Evolutionary conservation across 2,329 filamentous ascomycete genomes (phyloP).

Genomic region (Xylaria arbuscula): DNA sequence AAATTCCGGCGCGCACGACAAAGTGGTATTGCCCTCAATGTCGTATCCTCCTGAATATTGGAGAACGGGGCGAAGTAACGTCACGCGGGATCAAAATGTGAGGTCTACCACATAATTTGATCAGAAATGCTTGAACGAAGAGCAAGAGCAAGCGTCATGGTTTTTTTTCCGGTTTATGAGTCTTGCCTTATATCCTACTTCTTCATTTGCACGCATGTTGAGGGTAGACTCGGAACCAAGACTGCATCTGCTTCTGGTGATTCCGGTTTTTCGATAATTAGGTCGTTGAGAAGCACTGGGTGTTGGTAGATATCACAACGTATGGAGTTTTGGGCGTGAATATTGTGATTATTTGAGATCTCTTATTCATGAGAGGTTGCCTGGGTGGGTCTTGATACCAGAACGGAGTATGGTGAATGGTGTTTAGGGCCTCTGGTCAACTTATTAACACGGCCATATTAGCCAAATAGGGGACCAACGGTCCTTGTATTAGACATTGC

Average conservation of each 20-base stretch:
- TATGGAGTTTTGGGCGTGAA: conserved; percentile 14
- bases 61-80: conserved; percentile 71
- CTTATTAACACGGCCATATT: background rate
- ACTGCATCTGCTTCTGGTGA: background rate
- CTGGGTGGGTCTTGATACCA: conserved; percentile 28
- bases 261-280: conserved; percentile 2
- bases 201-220: background rate
- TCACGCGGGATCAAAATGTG: conserved; percentile 65
- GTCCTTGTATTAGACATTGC: background rate
- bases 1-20: conserved; percentile 75
- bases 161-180: conserved; percentile 2
- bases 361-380: background rate
- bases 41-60: conserved; percentile 69
- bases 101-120: conserved; percentile 14
- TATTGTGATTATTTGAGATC: conserved; percentile 3
- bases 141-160: background rate
- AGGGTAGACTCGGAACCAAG: background rate
- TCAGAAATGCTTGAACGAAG: background rate
- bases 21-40: conserved; percentile 91
- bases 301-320: background rate
- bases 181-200: background rate
- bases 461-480: background rate
- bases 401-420: conserved; percentile 26
- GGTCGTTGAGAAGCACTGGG: background rate
- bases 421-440: conserved; percentile 10